These are phyloP conservation scores for Lizonia empirigonia DNA, from an alignment of 2,329 filamentous ascomycete species.

Conservation along the genomic window DNA sequence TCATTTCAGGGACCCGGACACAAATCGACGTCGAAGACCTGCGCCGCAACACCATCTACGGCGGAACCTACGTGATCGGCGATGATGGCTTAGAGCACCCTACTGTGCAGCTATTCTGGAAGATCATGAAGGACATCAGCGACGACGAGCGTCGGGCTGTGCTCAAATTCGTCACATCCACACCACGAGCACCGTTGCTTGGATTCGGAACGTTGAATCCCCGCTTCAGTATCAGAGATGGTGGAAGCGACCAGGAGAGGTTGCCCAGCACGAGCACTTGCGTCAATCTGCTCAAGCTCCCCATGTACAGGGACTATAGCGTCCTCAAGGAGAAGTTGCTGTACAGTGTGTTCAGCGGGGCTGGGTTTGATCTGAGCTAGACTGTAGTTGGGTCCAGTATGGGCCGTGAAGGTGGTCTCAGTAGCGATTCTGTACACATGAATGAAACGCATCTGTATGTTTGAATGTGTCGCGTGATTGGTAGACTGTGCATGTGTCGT, in stretches of 20 bases:
- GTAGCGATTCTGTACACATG: no score
- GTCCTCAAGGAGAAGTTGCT: conserved; percentile 79
- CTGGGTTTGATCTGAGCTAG: conserved; percentile 76
- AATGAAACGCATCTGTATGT: background rate
- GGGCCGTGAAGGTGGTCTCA: no score
- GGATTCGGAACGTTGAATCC: conserved; percentile 88
- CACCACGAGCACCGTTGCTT: conserved; percentile 84
- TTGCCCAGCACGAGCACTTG: conserved; percentile 95
- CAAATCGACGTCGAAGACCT: conserved; percentile 89
- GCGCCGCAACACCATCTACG: conserved; percentile 81
- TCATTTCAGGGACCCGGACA: conserved; percentile 85
- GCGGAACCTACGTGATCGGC: conserved; percentile 87
- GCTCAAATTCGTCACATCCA: conserved; percentile 94
- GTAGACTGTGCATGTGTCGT: no score
- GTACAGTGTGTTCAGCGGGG: conserved; percentile 87
- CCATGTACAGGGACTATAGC: conserved; percentile 72
- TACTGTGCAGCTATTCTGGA: conserved; percentile 87
- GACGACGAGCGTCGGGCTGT: conserved; percentile 83
- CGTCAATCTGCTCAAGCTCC: conserved; percentile 91
- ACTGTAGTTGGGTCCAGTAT: background rate
- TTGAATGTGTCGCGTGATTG: no score
- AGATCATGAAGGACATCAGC: conserved; percentile 76
- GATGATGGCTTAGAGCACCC: conserved; percentile 86
- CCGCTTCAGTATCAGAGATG: conserved; percentile 87
- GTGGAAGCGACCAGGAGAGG: conserved; percentile 73